These are phyloP conservation scores for Cymbopogon flexuosus DNA, from an alignment of 202 grass and related monocot species.

Conservation along the genomic window DNA sequence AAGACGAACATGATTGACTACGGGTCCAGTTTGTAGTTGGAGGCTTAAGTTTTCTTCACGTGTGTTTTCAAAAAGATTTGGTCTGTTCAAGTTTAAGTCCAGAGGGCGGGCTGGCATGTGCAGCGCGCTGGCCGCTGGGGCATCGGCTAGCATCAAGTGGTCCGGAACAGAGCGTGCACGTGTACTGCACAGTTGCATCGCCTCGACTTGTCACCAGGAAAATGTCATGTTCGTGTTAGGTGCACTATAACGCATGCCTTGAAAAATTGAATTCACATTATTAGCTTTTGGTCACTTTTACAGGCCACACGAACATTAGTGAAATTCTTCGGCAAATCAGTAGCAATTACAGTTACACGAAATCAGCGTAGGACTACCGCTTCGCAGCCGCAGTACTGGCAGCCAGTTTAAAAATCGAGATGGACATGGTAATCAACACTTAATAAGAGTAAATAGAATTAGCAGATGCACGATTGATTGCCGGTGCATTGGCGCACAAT, in stretches of 20 bases:
- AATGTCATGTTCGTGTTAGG: not conserved
- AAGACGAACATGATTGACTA: not conserved
- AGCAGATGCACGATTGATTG: not conserved
- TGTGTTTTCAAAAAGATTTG: not conserved
- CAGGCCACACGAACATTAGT: not conserved
- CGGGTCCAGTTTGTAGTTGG: conserved; percentile 5
- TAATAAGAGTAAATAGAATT: not conserved
- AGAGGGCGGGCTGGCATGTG: not conserved
- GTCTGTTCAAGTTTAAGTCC: not conserved
- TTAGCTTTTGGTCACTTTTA: not conserved
- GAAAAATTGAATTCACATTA: not conserved
- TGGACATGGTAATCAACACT: not conserved
- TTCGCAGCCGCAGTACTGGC: not conserved
- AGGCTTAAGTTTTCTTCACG: not conserved
- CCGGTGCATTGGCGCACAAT: too few relatives aligned
- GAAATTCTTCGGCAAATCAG: not conserved
- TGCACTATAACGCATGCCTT: conserved; percentile 7
- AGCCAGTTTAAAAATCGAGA: too few relatives aligned
- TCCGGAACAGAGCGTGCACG: not conserved
- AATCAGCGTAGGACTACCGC: not conserved
- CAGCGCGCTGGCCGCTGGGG: not conserved
- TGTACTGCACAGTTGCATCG: not conserved
- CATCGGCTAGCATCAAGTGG: not conserved
- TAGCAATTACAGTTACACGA: not conserved
- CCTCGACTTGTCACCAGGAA: not conserved